Evolutionary conservation across 2,329 filamentous ascomycete genomes (phyloP).

Genomic region (Parastagonospora nodorum): DNA sequence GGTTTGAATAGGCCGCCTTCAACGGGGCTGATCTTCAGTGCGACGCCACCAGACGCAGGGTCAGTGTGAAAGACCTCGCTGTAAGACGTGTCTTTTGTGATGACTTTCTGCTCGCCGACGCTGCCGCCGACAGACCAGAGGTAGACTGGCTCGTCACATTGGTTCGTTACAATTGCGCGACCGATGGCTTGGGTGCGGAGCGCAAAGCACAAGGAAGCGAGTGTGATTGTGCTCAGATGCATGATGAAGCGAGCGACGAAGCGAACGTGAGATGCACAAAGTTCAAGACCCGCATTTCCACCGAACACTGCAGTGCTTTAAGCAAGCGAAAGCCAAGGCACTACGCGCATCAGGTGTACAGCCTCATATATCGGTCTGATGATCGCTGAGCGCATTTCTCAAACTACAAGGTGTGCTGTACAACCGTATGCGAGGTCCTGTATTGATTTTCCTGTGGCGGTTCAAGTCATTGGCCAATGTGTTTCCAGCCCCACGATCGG

Average conservation of each 20-base stretch:
- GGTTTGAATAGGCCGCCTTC: slow-evolving; percentile 31
- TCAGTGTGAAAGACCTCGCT: slow-evolving; percentile 28
- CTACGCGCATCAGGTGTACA: too few species aligned
- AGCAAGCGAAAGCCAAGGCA: too few species aligned
- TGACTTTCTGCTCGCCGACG: slow-evolving; percentile 16
- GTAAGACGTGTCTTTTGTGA: slow-evolving; percentile 32
- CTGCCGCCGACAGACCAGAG: slow-evolving; percentile 36
- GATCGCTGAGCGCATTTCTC: neutral
- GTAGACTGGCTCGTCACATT: slow-evolving; percentile 34
- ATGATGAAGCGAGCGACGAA: slow-evolving; percentile 12
- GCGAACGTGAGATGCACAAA: neutral
- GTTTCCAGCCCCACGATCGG: slow-evolving; percentile 18
- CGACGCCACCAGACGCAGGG: slow-evolving; percentile 26
- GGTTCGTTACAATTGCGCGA: slow-evolving; percentile 38
- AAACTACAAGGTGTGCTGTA: slow-evolving; percentile 1
- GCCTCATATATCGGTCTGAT: neutral
- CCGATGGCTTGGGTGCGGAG: slow-evolving; percentile 23
- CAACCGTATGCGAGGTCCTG: slow-evolving; percentile 10
- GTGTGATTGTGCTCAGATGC: slow-evolving; percentile 16
- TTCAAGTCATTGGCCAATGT: slow-evolving; percentile 18
- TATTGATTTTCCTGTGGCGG: slow-evolving; percentile 8
- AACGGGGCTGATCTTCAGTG: slow-evolving; percentile 27
- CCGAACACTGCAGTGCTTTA: neutral
- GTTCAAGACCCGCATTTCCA: neutral
- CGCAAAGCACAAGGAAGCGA: slow-evolving; percentile 7